phyloP scores from a whole-genome alignment of 331 rosid species.

The Saraca asoca region DNA sequence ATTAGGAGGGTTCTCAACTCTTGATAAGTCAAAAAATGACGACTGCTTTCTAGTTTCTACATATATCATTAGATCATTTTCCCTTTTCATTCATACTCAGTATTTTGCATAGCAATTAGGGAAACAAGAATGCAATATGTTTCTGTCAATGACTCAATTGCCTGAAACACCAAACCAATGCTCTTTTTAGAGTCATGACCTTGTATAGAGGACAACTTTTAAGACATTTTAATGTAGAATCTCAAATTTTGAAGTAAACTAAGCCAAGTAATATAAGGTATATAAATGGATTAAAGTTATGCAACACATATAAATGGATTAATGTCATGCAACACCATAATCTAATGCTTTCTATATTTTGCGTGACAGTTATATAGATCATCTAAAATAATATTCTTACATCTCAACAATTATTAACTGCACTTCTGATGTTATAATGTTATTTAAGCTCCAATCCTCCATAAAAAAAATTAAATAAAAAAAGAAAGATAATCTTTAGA shows the following conservation, averaged over 20 bases:
- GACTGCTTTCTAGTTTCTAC: not conserved
- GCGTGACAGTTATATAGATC: not conserved
- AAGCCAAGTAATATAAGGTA: not conserved
- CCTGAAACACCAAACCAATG: not conserved
- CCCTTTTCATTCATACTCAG: not conserved
- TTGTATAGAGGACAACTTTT: not conserved
- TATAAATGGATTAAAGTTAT: not conserved
- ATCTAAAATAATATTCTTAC: not conserved
- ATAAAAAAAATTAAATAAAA: not conserved
- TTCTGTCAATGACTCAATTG: not conserved
- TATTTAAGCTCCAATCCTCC: constrained; percentile 1
- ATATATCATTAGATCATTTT: constrained; percentile 18
- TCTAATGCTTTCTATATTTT: constrained; percentile 1
- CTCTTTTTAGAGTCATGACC: constrained; percentile 9
- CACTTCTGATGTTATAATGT: constrained; percentile 1
- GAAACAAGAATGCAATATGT: not conserved
- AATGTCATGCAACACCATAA: not conserved
- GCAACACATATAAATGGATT: not conserved
- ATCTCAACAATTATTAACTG: not conserved
- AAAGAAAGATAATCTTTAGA: not conserved
- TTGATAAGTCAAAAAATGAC: constrained; percentile 15
- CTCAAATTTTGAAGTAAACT: constrained; percentile 13
- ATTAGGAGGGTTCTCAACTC: constrained; percentile 13
- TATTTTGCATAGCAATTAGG: not conserved
- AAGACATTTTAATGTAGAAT: constrained; percentile 26